Percentiles rank a stretch among this genome's conserved stretches.
Evolutionary conservation across 1,284 basidiomycete genomes (phyloP).

Genomic region (Albatrellus sp.): DNA sequence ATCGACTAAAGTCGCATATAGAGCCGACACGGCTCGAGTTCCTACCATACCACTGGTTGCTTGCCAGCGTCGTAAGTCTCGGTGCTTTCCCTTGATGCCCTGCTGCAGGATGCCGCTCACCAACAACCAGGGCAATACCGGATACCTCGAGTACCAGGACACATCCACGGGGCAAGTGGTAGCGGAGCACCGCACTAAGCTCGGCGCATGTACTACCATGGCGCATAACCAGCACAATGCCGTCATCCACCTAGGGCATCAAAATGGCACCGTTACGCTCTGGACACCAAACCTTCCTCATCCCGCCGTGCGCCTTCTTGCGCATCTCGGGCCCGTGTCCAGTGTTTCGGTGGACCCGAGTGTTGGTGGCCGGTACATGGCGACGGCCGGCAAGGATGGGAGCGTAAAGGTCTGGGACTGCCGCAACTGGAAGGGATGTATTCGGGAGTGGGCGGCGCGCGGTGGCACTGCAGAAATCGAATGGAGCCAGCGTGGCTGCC

Average conservation of each 20-base stretch:
- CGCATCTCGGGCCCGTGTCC: slow-evolving; percentile 82
- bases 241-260: slow-evolving; percentile 88
- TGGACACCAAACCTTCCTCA: slow-evolving; percentile 94
- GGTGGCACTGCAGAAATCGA: slow-evolving; percentile 52
- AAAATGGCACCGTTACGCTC: slow-evolving; percentile 84
- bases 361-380: slow-evolving; percentile 80
- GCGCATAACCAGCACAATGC: slow-evolving; percentile 88
- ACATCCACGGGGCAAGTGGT: slow-evolving; percentile 88
- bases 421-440: slow-evolving; percentile 83
- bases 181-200: slow-evolving; percentile 81
- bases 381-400: slow-evolving; percentile 82
- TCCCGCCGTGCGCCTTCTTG: slow-evolving; percentile 84
- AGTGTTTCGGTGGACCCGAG: slow-evolving; percentile 78
- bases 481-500: slow-evolving; percentile 73
- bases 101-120: neutral
- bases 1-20: slow-evolving; percentile 74
- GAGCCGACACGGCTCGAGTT: slow-evolving; percentile 90
- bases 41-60: slow-evolving; percentile 91
- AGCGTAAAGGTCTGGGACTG: slow-evolving; percentile 94
- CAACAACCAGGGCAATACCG: slow-evolving; percentile 60
- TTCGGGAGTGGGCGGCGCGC: slow-evolving; percentile 71
- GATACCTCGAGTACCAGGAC: slow-evolving; percentile 95
- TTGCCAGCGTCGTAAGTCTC: slow-evolving; percentile 66
- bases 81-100: neutral
- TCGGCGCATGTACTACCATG: slow-evolving; percentile 82